phyloP scores from a whole-genome alignment of 2,329 filamentous ascomycete genomes.

The Aspergillus intermedius region DNA sequence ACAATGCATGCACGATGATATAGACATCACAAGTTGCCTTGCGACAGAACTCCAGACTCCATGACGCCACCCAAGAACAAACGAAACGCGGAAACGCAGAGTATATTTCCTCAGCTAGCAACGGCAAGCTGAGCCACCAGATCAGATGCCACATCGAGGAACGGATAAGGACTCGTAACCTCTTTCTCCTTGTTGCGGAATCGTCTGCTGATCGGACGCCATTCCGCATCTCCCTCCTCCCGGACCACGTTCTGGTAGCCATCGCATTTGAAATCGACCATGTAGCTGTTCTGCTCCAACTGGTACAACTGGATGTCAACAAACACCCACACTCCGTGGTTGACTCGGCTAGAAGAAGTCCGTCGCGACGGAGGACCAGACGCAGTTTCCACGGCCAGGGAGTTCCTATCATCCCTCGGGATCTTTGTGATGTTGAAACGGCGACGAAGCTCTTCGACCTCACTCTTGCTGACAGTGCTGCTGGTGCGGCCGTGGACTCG shows the following conservation, averaged over 20 bases:
- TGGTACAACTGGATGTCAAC: constrained; percentile 95
- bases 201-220: constrained; percentile 44
- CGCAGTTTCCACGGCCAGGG: constrained; percentile 15
- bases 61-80: neutral
- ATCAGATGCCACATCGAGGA: constrained; percentile 85
- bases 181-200: constrained; percentile 76
- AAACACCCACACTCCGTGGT: constrained; percentile 80
- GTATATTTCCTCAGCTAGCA: constrained; percentile 49
- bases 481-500: constrained; percentile 15
- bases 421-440: constrained; percentile 32
- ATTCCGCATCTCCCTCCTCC: constrained; percentile 38
- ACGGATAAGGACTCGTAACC: constrained; percentile 90
- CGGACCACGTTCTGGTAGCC: constrained; percentile 86
- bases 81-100: neutral
- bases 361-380: constrained; percentile 30
- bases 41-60: neutral
- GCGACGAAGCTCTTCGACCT: constrained; percentile 36
- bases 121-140: constrained; percentile 90
- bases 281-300: constrained; percentile 84
- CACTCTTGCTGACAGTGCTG: constrained; percentile 35
- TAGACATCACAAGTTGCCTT: neutral
- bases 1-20: neutral
- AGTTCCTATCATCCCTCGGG: constrained; percentile 24
- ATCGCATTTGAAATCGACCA: constrained; percentile 97
- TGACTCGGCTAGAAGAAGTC: constrained; percentile 34